These are phyloP conservation scores for Clonostachys rosea DNA, from an alignment of 2,329 filamentous ascomycete species.

Conservation along the genomic window DNA sequence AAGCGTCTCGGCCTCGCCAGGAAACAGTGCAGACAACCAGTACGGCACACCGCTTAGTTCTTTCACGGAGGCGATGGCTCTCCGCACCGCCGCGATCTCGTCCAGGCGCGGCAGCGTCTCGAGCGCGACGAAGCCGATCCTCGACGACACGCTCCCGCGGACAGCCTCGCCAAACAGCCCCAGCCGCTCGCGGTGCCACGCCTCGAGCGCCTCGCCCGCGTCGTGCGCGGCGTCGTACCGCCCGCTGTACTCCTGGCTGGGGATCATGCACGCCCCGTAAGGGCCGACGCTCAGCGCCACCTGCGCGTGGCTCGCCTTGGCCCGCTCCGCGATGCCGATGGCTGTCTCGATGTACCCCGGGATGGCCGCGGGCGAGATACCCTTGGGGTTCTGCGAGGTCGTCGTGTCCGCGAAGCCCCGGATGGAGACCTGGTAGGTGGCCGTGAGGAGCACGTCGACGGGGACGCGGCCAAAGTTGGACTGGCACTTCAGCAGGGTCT, in stretches of 20 bases:
- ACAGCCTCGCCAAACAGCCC: constrained; percentile 32
- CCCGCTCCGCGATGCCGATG: constrained; percentile 31
- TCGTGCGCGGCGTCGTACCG: constrained; percentile 47
- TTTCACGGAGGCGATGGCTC: constrained; percentile 24
- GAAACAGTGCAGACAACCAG: constrained; percentile 63
- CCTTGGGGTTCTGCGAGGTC: constrained; percentile 31
- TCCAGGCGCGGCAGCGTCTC: constrained; percentile 63
- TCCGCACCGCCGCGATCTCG: constrained; percentile 55
- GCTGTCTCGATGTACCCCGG: constrained; percentile 35
- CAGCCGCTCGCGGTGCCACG: constrained; percentile 55
- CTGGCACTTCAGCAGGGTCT: constrained; percentile 50
- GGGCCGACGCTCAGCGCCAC: constrained; percentile 60
- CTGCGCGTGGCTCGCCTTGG: constrained; percentile 1
- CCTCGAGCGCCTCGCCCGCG: constrained; percentile 33
- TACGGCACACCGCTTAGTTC: constrained; percentile 29
- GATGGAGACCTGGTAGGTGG: constrained; percentile 61
- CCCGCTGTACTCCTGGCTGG: constrained; percentile 62
- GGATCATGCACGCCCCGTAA: constrained; percentile 63
- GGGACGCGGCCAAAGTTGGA: constrained; percentile 49
- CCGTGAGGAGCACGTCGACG: constrained; percentile 60
- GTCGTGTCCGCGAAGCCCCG: constrained; percentile 50
- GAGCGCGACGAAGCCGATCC: constrained; percentile 52
- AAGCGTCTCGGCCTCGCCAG: constrained; percentile 42
- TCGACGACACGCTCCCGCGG: constrained; percentile 24
- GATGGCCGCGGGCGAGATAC: constrained; percentile 32